phyloP scores from a whole-genome alignment of 2,329 filamentous ascomycete species.

The Rhexocercosporidium sp. region DNA sequence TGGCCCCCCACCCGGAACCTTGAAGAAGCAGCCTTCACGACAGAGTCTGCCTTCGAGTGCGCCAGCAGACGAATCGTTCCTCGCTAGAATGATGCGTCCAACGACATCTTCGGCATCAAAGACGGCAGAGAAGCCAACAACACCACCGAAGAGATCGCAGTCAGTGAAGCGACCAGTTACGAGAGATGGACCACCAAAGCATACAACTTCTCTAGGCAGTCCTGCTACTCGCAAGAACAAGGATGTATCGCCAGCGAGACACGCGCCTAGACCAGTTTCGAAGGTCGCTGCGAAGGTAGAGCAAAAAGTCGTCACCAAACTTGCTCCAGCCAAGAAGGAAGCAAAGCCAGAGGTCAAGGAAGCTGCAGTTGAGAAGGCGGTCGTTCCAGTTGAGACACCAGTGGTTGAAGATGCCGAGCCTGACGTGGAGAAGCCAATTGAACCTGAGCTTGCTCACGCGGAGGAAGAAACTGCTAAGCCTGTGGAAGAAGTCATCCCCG shows the following conservation, averaged over 20 bases:
- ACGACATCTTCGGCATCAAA: constrained; percentile 73
- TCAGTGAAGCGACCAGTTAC: constrained; percentile 35
- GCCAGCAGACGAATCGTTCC: constrained; percentile 71
- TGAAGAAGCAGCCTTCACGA: constrained; percentile 56
- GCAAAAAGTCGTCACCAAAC: constrained; percentile 16
- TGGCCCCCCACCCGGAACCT: constrained; percentile 54
- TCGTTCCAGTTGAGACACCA: constrained; percentile 11
- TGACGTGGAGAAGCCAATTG: constrained; percentile 19
- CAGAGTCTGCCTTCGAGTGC: constrained; percentile 56
- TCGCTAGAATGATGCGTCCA: constrained; percentile 83
- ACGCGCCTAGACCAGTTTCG: constrained; percentile 17
- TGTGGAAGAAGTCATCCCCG: constrained; percentile 27
- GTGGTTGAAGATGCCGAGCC: constrained; percentile 23
- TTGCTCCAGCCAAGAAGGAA: constrained; percentile 7
- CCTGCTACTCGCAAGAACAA: constrained; percentile 27
- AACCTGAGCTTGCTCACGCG: constrained; percentile 25
- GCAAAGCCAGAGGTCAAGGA: constrained; percentile 6
- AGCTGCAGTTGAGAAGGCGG: constrained; percentile 10
- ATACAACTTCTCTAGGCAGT: constrained; percentile 17
- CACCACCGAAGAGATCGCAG: constrained; percentile 44
- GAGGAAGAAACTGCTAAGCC: constrained; percentile 7
- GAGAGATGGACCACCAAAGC: constrained; percentile 36
- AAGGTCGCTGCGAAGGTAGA: constrained; percentile 18
- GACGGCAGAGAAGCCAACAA: constrained; percentile 64
- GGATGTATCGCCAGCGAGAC: constrained; percentile 22